A percentile compares a stretch with the other conserved stretches of the same genome.
Evolutionary conservation across 805 yeast species (phyloP).

Genomic region (Nakazawaea anatomiae): DNA sequence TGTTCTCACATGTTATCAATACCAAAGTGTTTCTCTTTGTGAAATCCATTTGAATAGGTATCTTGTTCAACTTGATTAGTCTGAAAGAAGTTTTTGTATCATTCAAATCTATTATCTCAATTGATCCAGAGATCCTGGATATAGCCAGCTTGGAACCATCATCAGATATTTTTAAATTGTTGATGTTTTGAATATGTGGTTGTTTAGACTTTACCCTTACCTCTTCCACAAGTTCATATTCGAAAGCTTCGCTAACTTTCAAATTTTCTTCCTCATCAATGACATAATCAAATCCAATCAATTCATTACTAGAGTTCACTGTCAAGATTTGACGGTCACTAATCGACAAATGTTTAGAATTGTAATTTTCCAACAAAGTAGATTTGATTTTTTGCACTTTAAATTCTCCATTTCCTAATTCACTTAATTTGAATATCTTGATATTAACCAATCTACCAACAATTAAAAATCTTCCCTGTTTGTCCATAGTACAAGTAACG

Average conservation of each 20-base stretch:
- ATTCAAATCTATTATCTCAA: conserved; percentile 42
- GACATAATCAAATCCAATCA: conserved; percentile 29
- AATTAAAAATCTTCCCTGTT: conserved; percentile 58
- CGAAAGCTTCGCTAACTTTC: conserved; percentile 21
- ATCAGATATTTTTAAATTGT: conserved; percentile 42
- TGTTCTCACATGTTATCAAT: conserved; percentile 69
- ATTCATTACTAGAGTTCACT: conserved; percentile 57
- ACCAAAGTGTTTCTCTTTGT: conserved; percentile 45
- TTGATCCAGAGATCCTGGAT: conserved; percentile 58
- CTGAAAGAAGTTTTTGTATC: conserved; percentile 24
- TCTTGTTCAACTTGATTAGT: conserved; percentile 53
- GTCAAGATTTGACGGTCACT: conserved; percentile 38
- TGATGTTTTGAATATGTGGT: conserved; percentile 45
- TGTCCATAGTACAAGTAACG: conserved; percentile 57
- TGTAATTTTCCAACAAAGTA: conserved; percentile 31
- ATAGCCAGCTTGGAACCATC: conserved; percentile 44
- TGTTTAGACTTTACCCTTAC: conserved; percentile 21
- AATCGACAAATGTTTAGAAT: conserved; percentile 52
- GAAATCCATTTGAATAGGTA: conserved; percentile 59
- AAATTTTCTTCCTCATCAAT: conserved; percentile 21
- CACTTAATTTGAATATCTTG: conserved; percentile 60
- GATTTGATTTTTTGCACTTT: conserved; percentile 51
- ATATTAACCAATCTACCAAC: conserved; percentile 67
- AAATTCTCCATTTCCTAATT: conserved; percentile 26
- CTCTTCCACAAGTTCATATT: conserved; percentile 29